Conservation (phyloP, 495 filamentous ascomycete genomes). For the Lepidopterella palustris region DNA sequence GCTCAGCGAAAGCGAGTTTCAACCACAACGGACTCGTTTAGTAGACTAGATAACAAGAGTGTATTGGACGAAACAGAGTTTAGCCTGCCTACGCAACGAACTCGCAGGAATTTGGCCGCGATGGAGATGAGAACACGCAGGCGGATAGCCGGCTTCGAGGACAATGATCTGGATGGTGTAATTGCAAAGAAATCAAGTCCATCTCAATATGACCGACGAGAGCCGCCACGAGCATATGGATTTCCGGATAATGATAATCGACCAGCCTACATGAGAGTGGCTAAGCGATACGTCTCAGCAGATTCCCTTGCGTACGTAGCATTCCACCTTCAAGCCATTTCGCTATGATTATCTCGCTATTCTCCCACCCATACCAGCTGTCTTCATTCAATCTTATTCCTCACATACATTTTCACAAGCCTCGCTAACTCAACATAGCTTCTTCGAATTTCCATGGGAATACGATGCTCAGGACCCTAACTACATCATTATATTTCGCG, state of each 20-base stretch:
- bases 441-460: constrained; percentile 18
- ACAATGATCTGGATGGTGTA: background rate
- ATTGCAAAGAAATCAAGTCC: background rate
- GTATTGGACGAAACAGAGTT: constrained; percentile 16
- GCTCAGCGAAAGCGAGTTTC: background rate
- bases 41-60: constrained; percentile 6
- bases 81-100: background rate
- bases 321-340: background rate
- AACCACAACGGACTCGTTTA: background rate
- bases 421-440: background rate
- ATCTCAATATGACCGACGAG: background rate
- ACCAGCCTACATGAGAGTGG: background rate
- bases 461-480: constrained; percentile 11
- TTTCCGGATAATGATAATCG: background rate
- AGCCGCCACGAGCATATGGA: background rate
- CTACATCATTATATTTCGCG: constrained; percentile 5
- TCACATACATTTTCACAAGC: no score
- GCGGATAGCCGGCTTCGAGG: background rate
- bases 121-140: background rate
- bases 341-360: background rate
- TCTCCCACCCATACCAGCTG: background rate
- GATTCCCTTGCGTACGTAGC: background rate
- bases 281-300: background rate
- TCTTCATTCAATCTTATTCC: background rate
- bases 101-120: background rate